Evolutionary conservation across 2,329 filamentous ascomycete genomes (phyloP), one percentile per base, ranked within the genome.

Genomic region (Fusarium begoniae): DNA sequence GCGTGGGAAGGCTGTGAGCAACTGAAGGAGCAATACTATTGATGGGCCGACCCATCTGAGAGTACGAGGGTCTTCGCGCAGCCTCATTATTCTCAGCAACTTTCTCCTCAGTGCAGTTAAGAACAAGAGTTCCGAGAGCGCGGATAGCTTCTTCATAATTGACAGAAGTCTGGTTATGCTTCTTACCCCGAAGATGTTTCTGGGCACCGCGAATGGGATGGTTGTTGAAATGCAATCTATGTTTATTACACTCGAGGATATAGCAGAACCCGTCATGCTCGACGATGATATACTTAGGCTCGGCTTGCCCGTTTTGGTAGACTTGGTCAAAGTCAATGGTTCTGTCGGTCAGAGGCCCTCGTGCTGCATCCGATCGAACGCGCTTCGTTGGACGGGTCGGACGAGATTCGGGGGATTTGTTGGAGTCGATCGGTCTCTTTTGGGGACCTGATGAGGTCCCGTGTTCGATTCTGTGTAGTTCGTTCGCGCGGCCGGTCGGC

Each of bases 241-340:
- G 70, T 6, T 62, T 10, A 2, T 57, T 35, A 3, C 73, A 75
- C 30, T 65, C 59, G 0, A 73, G 17, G 4, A 75, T 73, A 22
- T 75, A 75, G 55, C 70, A 75, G 5, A 15, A 4, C 0, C 24
- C 26, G 0, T 15, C 5, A 3, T 56, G 63, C 1, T 40, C 15
- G 8, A 43, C 8, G 2, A 75, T 75, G 1, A 32, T 17, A 35
- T 72, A 70, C 5, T 59, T 66, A 2, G 28, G 20, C 5, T 32
- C 20, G 9, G 73, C 66, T 0, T 51, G 47, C 12, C 73, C 73
- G 7, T 59, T 20, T 26, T 75, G 72, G 50, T 59, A 75, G 8
- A 75, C 53, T 28, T 75, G 15, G 0, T 70, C 54, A 6, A 73
- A 73, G 1, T 67, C 44, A 10, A 73, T 67, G 1, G 50, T 35